Evolutionary conservation across 2,329 filamentous ascomycete species (phyloP), one percentile per base, ranked within the genome.

Genomic region (Karstenula rhodostoma): DNA sequence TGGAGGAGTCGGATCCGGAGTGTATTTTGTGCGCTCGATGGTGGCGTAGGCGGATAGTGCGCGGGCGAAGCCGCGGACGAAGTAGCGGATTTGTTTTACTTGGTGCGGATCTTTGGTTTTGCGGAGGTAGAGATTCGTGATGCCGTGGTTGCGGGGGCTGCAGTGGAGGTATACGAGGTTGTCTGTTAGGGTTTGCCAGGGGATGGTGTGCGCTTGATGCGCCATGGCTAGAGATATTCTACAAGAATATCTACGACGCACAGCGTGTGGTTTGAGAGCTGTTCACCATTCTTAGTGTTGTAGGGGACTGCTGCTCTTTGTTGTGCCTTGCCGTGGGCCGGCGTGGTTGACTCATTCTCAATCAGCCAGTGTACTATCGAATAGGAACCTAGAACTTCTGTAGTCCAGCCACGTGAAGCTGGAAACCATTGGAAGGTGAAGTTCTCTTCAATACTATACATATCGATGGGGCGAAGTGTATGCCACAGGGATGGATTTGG

Each of bases 181-280:
- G 51, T 60, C 58, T 42, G 65, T 60, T 10, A 67, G 49, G 1
- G 47, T 60, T n/a, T 60, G 57, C 65, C 65, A 67, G 12, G 62
- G 60, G 3, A 67, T 48, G 15, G 46, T 40, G 29, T 67, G 54
- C 1, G 60, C 58, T 43, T 65, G 65, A 40, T 67, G 65, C 8
- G 62, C 65, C 65, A 65, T 67, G 27, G 29, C 12, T 32, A 10
- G 8, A 32, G 29, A 32, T 32, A 10, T 32, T 32, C 29, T 32
- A 32, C 12, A 10, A 9, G 29, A 10, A 32, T 32, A 10, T 32
- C 2, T 32, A 32, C 12, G 12, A 9, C 12, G 4, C 8, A 32
- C 4, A 9, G 4, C 29, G 12, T 32, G 29, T 2, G 2, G 4
- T 32, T 32, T 32, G n/a, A n/a, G n/a, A n/a, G n/a, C n/a, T n/a